These are phyloP conservation scores for Chenopodium quinoa DNA, from an alignment of 148 eudicot genomes.

Conservation along the genomic window DNA sequence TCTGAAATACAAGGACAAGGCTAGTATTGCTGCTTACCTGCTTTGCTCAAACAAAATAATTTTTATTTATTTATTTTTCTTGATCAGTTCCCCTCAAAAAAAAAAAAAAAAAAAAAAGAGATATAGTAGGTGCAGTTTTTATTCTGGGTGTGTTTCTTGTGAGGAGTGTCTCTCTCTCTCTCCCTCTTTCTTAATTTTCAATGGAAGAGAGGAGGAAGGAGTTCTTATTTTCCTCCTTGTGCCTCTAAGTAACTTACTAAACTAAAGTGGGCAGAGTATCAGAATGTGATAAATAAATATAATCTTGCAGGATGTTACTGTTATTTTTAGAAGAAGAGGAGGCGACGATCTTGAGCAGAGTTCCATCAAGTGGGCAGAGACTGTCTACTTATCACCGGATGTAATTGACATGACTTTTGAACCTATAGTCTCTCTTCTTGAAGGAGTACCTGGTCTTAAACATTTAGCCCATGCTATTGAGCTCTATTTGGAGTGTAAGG, in stretches of 20 bases:
- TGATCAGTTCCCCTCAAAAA: background rate
- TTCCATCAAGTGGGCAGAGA: conserved; percentile 80
- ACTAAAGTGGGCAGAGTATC: background rate
- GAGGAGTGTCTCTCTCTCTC: background rate
- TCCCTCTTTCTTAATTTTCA: too few relatives aligned
- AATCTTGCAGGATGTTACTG: conserved; percentile 84
- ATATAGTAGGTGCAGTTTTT: conserved; percentile 9
- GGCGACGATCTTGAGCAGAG: conserved; percentile 98
- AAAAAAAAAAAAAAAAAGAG: background rate
- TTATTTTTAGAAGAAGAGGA: conserved; percentile 94
- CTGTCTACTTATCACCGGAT: conserved; percentile 75
- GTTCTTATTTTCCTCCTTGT: background rate
- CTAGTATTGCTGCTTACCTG: conserved; percentile 38
- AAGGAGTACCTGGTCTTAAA: conserved; percentile 77
- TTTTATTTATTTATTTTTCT: background rate
- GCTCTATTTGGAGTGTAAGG: conserved; percentile 93
- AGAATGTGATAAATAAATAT: conserved; percentile 8
- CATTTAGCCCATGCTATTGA: conserved; percentile 88
- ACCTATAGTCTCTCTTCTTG: conserved; percentile 83
- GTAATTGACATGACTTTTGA: conserved; percentile 90
- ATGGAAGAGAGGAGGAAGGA: background rate
- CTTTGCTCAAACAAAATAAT: conserved; percentile 16
- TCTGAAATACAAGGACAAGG: conserved; percentile 93
- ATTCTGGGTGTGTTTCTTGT: background rate
- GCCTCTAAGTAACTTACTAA: conserved; percentile 5